phyloP scores from a whole-genome alignment of 148 eudicot species.

The Hydrangea macrophylla region DNA sequence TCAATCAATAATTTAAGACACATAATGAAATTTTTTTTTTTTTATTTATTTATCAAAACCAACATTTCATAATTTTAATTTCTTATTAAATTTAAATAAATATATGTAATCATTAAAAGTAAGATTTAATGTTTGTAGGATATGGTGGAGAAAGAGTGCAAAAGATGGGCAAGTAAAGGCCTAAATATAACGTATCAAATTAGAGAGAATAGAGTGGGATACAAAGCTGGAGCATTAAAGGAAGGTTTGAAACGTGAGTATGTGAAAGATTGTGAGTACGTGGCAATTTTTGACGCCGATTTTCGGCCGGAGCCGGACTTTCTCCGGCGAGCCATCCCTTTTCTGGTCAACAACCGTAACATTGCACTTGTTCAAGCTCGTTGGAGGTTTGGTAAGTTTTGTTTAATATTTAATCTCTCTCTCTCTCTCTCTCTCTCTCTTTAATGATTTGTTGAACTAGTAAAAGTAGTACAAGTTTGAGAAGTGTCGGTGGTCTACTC shows the following conservation, averaged over 20 bases:
- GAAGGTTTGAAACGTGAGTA: slow-evolving; percentile 72
- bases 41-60: not conserved
- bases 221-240: slow-evolving; percentile 94
- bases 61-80: not conserved
- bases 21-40: no score
- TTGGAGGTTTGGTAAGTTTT: slow-evolving; percentile 88
- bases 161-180: slow-evolving; percentile 83
- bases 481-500: slow-evolving; percentile 34
- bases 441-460: no score
- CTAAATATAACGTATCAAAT: slow-evolving; percentile 74
- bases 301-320: slow-evolving; percentile 85
- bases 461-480: no score
- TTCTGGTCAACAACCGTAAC: slow-evolving; percentile 58
- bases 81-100: not conserved
- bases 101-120: not conserved
- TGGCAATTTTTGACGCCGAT: slow-evolving; percentile 87
- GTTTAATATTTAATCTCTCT: no score
- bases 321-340: slow-evolving; percentile 70
- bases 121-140: slow-evolving; percentile 36
- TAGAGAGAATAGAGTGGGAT: slow-evolving; percentile 69
- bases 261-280: slow-evolving; percentile 76
- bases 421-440: no score
- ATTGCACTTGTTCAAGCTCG: slow-evolving; percentile 86
- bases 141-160: slow-evolving; percentile 79
- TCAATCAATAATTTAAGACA: not conserved